Base-by-base conservation (phyloP, 1,284 basidiomycete genomes). In the Cronartium quercuum region DNA sequence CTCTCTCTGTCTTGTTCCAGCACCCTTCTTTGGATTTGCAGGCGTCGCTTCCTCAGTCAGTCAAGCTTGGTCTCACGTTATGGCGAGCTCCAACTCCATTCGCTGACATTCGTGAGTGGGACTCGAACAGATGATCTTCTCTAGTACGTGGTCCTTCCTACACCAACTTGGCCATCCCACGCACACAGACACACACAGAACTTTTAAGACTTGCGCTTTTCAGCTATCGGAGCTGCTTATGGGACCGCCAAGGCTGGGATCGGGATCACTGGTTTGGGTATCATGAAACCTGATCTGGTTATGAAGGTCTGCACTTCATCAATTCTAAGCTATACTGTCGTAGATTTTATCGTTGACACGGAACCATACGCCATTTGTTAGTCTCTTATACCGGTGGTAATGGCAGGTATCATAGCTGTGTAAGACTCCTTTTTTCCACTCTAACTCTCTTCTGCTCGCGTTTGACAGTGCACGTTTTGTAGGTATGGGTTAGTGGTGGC, bases 241-340 rank as follows among this genome's bases (percentile, higher is more conserved):
- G 96, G 96, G 58, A 99, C 96, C 0, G 88, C 94, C 65, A 99
- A 99, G 84, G 88, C 95, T 63, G 96, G 96, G 63, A 97, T 99
- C 80, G 96, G 95, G 69, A 98, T 98, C 82, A 90, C 95, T 76
- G 96, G 95, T 66, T 84, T 98, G 78, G 95, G 94, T 78, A 89
- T 90, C 76, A 94, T 98, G 83, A 89, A 94, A 81, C 95, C 95
- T 76, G 94, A 99, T 80, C 86, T 98, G 77, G 91, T 99, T 82
- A 98, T 98, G 95, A 98, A 92, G 87, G 92, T 90, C 79, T 60
- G 71, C 29, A 2, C 5, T 3, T 7, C 5, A 18, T 35, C 40
- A n/a, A 18, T 51, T 13, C 47, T 18, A 51, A 51, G 21, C 15
- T 18, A 51, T 13, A 18, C 42, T 44, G 9, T 9, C 18, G 42